These are phyloP conservation scores for Flaveria sonorensis DNA, from an alignment of 129 eudicot species.

Conservation along the genomic window DNA sequence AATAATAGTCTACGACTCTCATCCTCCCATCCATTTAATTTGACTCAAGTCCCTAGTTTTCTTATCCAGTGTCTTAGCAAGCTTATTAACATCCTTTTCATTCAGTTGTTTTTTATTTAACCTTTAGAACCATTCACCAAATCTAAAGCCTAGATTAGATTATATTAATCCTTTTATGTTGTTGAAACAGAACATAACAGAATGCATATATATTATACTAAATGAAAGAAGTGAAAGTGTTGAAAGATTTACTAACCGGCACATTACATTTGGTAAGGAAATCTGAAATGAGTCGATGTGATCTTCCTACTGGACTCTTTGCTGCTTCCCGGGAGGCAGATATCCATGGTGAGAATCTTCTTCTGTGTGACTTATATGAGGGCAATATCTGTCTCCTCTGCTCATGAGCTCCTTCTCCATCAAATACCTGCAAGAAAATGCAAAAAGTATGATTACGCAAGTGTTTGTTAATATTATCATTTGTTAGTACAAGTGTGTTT, in stretches of 20 bases:
- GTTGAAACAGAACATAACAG: not conserved
- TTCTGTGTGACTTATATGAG: slow-evolving; percentile 82
- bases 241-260: slow-evolving; percentile 56
- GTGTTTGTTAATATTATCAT: not conserved
- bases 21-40: not conserved
- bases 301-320: slow-evolving; percentile 35
- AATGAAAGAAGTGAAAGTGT: not conserved
- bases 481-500: not conserved
- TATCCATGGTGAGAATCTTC: slow-evolving; percentile 41
- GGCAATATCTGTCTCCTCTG: slow-evolving; percentile 72
- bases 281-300: slow-evolving; percentile 58
- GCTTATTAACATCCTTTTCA: not conserved
- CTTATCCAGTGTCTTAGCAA: not conserved
- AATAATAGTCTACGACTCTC: not conserved
- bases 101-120: not conserved
- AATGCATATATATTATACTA: not conserved
- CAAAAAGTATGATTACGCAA: not conserved
- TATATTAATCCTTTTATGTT: not conserved
- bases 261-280: slow-evolving; percentile 68
- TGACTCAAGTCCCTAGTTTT: not conserved
- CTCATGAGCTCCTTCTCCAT: slow-evolving; percentile 89
- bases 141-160: not conserved
- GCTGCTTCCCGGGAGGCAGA: slow-evolving; percentile 28
- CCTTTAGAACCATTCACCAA: not conserved
- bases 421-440: slow-evolving; percentile 59